Base-by-base conservation (phyloP, 257 asterid species). In the Nemophila menziesii region DNA sequence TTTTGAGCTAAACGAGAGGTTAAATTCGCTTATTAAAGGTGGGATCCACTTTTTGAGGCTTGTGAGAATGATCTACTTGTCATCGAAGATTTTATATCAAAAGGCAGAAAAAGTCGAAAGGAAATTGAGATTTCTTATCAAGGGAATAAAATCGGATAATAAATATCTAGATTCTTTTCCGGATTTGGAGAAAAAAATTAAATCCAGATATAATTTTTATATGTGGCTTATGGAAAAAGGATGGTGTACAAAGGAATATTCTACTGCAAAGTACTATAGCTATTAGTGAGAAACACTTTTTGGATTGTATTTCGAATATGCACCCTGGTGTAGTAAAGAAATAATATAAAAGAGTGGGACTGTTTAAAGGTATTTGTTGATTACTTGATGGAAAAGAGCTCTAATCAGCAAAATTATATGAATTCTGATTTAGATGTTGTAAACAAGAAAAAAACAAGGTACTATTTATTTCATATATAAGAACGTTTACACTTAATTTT, bases 171-270 rank as follows among this genome's bases (percentile, higher is more conserved):
- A 75, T 21, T 48, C 33, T 39, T 80, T 74, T 58, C 93, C 89
- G 0, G 60, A 69, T 57, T 54, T 80, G 55, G 89, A 80, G 71
- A 67, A 63, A 24, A 58, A 84, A 58, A 80, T 80, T 49, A 77
- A 40, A 39, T 84, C 93, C n/a, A 74, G 89, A 61, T 77, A 49
- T 48, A 40, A 49, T 54, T 60, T 80, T 37, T 81, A 71, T 49
- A 64, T 55, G 56, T 66, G 84, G 93, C 71, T 77, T 33, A 36
- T 43, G 51, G 79, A 77, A 27, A 56, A 64, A 63, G 84, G 78
- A 14, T 36, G 64, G 60, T 46, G 70, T 22, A 46, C 46, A 11
- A 68, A 46, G 33, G 56, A 70, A 40, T 80, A 71, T 46, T 55
- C 77, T 12, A 19, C 74, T 4, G 16, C 89, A n/a, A n/a, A 80